A percentile compares a stretch with the other conserved stretches of the same genome.
These are phyloP conservation scores for Cajanus cajan DNA, from an alignment of 306 rosid species.

Conservation along the genomic window DNA sequence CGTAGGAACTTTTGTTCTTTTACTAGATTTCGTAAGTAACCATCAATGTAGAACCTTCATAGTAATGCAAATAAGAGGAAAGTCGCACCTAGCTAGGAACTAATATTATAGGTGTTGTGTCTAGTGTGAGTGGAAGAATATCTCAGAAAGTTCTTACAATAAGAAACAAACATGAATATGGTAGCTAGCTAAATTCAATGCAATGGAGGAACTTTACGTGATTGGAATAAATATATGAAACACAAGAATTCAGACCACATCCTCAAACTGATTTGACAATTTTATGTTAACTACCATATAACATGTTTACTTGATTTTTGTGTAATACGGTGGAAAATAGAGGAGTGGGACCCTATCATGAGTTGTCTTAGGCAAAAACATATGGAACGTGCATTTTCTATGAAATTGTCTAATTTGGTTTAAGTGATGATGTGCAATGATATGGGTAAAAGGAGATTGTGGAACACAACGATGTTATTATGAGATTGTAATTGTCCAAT, in stretches of 20 bases:
- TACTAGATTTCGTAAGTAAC: neutral
- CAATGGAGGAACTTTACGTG: neutral
- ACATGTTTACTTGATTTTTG: neutral
- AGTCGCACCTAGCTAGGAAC: neutral
- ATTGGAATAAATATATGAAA: neutral
- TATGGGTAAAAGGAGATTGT: neutral
- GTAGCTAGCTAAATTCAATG: neutral
- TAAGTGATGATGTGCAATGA: neutral
- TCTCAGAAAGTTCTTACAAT: neutral
- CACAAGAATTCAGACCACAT: neutral
- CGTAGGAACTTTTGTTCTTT: neutral
- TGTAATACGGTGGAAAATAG: neutral
- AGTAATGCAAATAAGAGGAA: neutral
- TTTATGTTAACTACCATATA: neutral
- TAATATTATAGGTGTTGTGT: neutral
- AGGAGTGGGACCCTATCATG: slow-evolving; percentile 3
- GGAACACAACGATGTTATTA: slow-evolving; percentile 21
- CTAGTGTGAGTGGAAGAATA: neutral
- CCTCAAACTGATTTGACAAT: neutral
- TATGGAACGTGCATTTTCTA: neutral
- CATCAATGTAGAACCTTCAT: neutral
- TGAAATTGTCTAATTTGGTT: slow-evolving; percentile 11
- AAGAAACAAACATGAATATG: neutral
- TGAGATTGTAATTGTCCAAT: neutral
- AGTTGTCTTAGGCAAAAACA: slow-evolving; percentile 9